Evolutionary conservation across 2,329 filamentous ascomycete genomes (phyloP), one percentile per base, ranked within the genome.

Genomic region (Fusarium hainanense): DNA sequence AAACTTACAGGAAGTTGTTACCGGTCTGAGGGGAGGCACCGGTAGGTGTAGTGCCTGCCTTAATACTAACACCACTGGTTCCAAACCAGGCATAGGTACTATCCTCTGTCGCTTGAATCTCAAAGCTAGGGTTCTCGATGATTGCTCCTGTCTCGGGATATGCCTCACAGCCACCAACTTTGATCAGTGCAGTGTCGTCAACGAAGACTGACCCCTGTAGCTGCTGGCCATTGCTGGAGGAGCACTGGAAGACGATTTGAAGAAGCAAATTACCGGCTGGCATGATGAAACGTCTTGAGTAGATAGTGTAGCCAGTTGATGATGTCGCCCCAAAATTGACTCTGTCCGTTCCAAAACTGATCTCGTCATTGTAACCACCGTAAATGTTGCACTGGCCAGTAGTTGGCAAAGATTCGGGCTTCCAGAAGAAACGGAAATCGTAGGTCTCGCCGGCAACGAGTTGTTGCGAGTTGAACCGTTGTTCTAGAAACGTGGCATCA

Each of bases 391-490:
- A 63, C 2, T 1, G 1, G 0, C 57, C 59, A 2, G 1, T 16
- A 7, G 30, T 14, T 3, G 59, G 59, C 0, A 63, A 14, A 2
- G 27, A 28, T 0, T 55, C 10, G 0, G 59, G 57, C 11, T 63
- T 63, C 59, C 59, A 63, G 7, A 63, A 63, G 58, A 63, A 63
- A 23, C 30, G 59, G 8, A 11, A 63, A 8, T 63, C 47, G 6
- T 63, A 63, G 0, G 3, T 6, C 3, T 63, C 59, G 13, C 14
- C 11, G 2, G 8, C n/a, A 8, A 1, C 4, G 2, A 63, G 47
- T 1, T 42, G 0, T 6, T 8, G 10, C 6, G 27, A 3, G 4
- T 2, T 7, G 2, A 63, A 28, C 0, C 3, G 4, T 16, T 62
- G 59, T 25, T 63, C 10, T 1, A 63, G 41, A 4, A 1, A 42